A percentile compares a stretch with the other conserved stretches of the same genome.
phyloP scores from a whole-genome alignment of 208 protist species.

The Trypanosoma brucei region DNA sequence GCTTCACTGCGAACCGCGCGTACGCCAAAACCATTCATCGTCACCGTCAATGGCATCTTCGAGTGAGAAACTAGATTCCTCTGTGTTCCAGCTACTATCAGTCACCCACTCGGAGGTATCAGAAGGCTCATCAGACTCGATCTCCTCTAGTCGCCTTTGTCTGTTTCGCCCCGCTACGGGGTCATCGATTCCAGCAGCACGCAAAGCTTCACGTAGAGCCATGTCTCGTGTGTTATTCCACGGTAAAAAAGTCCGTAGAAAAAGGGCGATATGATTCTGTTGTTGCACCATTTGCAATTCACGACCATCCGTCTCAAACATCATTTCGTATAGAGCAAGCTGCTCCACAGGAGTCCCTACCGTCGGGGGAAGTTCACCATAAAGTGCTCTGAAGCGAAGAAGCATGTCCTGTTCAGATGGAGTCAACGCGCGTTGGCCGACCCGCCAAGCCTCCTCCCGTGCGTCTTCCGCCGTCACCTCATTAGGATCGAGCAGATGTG shows the following conservation, averaged over 20 bases:
- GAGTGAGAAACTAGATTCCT: not conserved
- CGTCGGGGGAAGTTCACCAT: conserved; percentile 16
- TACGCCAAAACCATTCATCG: no score
- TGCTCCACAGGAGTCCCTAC: conserved; percentile 9
- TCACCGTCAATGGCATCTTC: not conserved
- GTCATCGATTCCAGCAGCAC: conserved; percentile 23
- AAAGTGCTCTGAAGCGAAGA: conserved; percentile 33
- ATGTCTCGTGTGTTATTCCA: conserved; percentile 25
- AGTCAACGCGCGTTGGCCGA: not conserved
- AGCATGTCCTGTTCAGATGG: conserved; percentile 28
- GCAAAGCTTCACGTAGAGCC: conserved; percentile 22
- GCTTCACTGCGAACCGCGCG: no score
- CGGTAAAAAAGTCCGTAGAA: conserved; percentile 26
- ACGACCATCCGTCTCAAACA: conserved; percentile 23
- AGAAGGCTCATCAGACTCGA: conserved; percentile 5
- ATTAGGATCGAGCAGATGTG: conserved; percentile 32
- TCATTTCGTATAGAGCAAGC: conserved; percentile 15
- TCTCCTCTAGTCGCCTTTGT: conserved; percentile 14
- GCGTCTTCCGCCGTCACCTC: conserved; percentile 23
- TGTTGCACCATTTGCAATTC: conserved; percentile 3
- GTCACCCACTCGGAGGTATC: conserved; percentile 15
- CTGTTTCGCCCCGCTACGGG: conserved; percentile 17
- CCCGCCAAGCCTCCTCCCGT: conserved; percentile 15
- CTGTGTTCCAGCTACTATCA: conserved; percentile 18
- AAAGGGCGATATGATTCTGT: conserved; percentile 18